Percentiles rank a stretch among this genome's conserved stretches.
Conservation (phyloP, 148 eudicot species). For the Dianthus caryophyllus region DNA sequence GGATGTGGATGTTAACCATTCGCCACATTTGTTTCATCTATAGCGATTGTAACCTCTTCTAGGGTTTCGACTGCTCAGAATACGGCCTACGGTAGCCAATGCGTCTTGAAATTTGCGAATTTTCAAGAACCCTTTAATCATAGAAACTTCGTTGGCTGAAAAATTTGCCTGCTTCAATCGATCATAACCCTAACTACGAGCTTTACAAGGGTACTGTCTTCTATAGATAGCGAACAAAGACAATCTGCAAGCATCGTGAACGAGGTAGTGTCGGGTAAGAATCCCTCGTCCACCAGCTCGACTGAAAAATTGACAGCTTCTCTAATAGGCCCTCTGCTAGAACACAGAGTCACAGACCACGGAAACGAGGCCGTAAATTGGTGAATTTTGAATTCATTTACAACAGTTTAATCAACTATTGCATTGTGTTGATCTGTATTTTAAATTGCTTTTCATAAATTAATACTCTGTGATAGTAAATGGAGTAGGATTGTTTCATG, state of each 20-base stretch:
- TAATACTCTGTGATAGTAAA: no score
- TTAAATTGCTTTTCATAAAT: no score
- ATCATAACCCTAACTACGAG: conserved; percentile 66
- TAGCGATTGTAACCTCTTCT: conserved; percentile 26
- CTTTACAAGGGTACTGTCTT: conserved; percentile 59
- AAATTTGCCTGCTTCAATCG: conserved; percentile 51
- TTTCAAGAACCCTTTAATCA: conserved; percentile 76
- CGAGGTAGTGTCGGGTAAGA: conserved; percentile 59
- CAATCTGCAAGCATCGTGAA: conserved; percentile 88
- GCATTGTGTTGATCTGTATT: no score
- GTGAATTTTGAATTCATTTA: no score
- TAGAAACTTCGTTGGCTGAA: conserved; percentile 56
- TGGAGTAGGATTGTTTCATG: no score
- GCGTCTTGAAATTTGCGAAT: conserved; percentile 85
- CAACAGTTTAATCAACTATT: no score
- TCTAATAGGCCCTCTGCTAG: conserved; percentile 79
- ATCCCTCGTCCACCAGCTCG: conserved; percentile 76
- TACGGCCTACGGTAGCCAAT: conserved; percentile 57
- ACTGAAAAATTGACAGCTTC: conserved; percentile 78
- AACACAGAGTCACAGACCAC: conserved; percentile 88
- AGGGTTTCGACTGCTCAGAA: conserved; percentile 44
- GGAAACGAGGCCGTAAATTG: no score
- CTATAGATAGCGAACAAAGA: conserved; percentile 72
- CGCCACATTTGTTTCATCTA: conserved; percentile 13
- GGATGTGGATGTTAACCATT: not conserved